Evolutionary conservation across 2,329 filamentous ascomycete genomes (phyloP).

Genomic region (Annulohypoxylon truncatum): DNA sequence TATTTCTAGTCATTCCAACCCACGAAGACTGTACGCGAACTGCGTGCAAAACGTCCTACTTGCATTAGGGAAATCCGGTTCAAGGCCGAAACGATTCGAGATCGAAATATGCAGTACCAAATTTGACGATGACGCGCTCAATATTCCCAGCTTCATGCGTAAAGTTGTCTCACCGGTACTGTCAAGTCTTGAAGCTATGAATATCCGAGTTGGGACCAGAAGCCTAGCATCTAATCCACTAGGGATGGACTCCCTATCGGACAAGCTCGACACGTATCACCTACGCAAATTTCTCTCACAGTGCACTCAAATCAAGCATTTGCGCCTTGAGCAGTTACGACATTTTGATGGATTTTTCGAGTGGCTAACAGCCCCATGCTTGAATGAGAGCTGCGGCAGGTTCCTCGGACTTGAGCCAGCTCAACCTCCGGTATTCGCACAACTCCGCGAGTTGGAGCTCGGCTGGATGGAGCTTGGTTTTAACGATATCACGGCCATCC

Average conservation of each 20-base stretch:
- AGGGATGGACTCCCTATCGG: neutral
- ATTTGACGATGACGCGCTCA: constrained; percentile 14
- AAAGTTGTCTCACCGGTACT: constrained; percentile 17
- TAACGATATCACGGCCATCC: constrained; percentile 1
- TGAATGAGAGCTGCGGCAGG: neutral
- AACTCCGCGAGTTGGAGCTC: constrained; percentile 22
- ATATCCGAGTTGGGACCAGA: neutral
- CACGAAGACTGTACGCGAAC: neutral
- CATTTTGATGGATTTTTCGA: constrained; percentile 12
- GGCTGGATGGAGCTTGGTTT: neutral
- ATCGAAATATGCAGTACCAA: neutral
- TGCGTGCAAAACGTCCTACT: constrained; percentile 28
- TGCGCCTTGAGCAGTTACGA: neutral
- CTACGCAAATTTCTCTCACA: constrained; percentile 26
- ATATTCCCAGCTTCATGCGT: constrained; percentile 28
- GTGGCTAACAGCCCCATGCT: constrained; percentile 17
- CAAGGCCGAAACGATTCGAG: constrained; percentile 19
- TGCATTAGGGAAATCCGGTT: constrained; percentile 28
- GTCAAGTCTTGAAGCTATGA: constrained; percentile 16
- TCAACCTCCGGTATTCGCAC: constrained; percentile 15
- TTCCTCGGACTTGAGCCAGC: constrained; percentile 13
- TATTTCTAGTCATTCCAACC: neutral
- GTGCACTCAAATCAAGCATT: constrained; percentile 8
- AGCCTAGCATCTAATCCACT: neutral
- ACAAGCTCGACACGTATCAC: constrained; percentile 6